Evolutionary conservation across 164 flowering plant species (phyloP).

Genomic region (Macadamia tetraphylla): DNA sequence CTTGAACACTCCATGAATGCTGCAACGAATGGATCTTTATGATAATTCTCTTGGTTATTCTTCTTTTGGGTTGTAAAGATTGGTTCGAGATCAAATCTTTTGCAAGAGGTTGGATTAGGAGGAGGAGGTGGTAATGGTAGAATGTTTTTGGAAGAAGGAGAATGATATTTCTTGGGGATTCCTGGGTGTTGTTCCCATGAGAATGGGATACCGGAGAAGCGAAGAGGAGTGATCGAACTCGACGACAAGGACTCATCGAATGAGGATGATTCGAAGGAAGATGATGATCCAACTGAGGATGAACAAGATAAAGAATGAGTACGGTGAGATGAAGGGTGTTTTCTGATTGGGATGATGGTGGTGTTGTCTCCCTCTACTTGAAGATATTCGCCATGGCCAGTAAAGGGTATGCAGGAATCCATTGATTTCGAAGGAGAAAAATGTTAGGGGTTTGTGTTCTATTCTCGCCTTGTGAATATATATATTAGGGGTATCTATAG

Average conservation of each 20-base stretch:
- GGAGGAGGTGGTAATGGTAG: constrained; percentile 46
- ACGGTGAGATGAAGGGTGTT: constrained; percentile 11
- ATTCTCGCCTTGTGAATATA: no score
- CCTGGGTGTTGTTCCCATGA: constrained; percentile 69
- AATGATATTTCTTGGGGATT: constrained; percentile 35
- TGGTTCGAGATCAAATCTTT: constrained; percentile 7
- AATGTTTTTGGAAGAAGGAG: constrained; percentile 10
- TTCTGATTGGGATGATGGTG: not conserved
- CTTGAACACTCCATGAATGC: constrained; percentile 52
- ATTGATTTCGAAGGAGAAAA: not conserved
- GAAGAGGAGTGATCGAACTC: constrained; percentile 28
- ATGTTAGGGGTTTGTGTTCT: not conserved
- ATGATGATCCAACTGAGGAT: constrained; percentile 21
- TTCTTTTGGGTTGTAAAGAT: constrained; percentile 1
- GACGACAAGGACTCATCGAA: constrained; percentile 10
- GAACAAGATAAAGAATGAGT: constrained; percentile 18
- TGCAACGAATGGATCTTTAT: constrained; percentile 46
- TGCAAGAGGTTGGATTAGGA: constrained; percentile 13
- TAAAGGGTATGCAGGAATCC: not conserved
- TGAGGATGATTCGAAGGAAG: constrained; percentile 19
- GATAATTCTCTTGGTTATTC: not conserved
- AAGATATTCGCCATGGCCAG: not conserved
- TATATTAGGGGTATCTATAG: no score
- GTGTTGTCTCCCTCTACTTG: not conserved
- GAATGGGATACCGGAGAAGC: constrained; percentile 44